Conservation (phyloP, 495 filamentous ascomycete genomes). For the Tuber umbilicatum region DNA sequence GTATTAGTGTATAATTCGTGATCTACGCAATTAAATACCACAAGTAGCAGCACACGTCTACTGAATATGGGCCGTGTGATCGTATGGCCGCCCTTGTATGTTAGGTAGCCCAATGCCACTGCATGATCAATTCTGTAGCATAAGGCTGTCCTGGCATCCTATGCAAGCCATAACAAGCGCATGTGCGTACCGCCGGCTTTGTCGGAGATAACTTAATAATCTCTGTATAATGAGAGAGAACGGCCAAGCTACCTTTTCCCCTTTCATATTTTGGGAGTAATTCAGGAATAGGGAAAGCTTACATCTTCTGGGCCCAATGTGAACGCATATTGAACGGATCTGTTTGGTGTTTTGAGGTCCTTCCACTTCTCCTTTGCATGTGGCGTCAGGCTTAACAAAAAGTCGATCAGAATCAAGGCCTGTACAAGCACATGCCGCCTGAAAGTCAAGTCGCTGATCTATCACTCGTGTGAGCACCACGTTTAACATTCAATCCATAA, state of each 20-base stretch:
- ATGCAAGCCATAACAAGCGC: neutral
- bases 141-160: neutral
- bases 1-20: slow-evolving; percentile 6
- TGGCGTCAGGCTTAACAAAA: slow-evolving; percentile 79
- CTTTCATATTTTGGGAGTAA: slow-evolving; percentile 11
- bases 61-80: neutral
- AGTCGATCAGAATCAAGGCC: slow-evolving; percentile 85
- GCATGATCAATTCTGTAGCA: neutral
- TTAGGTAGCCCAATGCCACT: neutral
- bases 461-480: slow-evolving; percentile 7
- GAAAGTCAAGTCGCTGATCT: slow-evolving; percentile 91
- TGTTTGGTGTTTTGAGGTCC: slow-evolving; percentile 59
- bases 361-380: slow-evolving; percentile 70
- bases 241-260: slow-evolving; percentile 3
- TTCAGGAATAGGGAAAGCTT: slow-evolving; percentile 41
- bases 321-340: slow-evolving; percentile 77
- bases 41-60: neutral
- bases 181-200: neutral
- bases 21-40: neutral
- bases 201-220: neutral
- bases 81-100: neutral
- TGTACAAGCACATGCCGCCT: slow-evolving; percentile 89
- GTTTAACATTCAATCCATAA: slow-evolving; percentile 13
- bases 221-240: neutral
- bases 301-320: slow-evolving; percentile 74